Evolutionary conservation across 495 filamentous ascomycete species (phyloP), one percentile per base, ranked within the genome.

Genomic region (Glonium stellatum): DNA sequence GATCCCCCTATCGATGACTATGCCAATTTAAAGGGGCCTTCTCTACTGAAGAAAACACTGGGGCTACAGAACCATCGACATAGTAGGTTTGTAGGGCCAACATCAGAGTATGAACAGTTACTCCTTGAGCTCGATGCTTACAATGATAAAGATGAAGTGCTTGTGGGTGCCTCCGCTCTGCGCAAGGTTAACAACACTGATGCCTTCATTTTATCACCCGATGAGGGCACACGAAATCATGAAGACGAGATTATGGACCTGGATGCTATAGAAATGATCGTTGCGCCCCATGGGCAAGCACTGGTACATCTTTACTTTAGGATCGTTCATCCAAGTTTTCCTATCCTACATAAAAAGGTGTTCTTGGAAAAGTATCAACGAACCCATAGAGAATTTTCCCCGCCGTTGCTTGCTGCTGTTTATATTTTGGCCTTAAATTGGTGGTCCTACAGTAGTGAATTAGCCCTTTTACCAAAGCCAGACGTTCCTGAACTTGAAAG

Each of bases 371-470:
- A 90, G 65, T 92, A 95, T 68, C 78, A 82, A 27, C 83, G 87
- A 2, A 84, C 87, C 13, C 81, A 88, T 65, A 81, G 82, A 35
- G 85, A 87, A 62, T 82, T 95, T 65, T 87, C 90, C 18, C 89
- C 92, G 34, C 82, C 91, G 15, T 76, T 96, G 1, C 77, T 96
- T 1, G 87, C 89, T 9, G 89, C 91, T 11, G 84, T 96, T 57
- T 96, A 95, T 65, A 85, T 92, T 51, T 75, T 96, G 52, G 87
- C 90, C 8, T 81, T 93, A 66, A 90, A 91, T 72, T 96, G 90
- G 79, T 90, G 89, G 78, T 82, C 86, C 27, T 83, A 90, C 61
- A 85, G 84, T 52, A 79, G 84, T 18, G 82, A 84, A 8, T 79
- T 90, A 27, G 80, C 84, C 42, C 72, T 77, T 11, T 75, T 78